These are phyloP conservation scores for Raffaelea deltoideospora DNA, from an alignment of 2,329 filamentous ascomycete species.

Conservation along the genomic window DNA sequence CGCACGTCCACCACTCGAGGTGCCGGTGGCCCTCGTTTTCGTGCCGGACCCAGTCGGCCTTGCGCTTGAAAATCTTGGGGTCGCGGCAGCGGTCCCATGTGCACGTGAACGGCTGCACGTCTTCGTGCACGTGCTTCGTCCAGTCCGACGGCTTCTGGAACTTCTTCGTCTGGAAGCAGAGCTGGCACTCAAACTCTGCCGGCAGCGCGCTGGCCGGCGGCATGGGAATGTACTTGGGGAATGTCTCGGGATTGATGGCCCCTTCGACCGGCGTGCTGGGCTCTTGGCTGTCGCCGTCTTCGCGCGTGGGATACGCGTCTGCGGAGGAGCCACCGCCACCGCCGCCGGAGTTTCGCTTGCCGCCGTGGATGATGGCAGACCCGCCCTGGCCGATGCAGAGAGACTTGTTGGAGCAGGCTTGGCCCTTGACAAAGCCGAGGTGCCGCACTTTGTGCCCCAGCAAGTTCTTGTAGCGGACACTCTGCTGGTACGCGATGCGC, in stretches of 20 bases:
- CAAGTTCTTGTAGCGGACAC: constrained; percentile 63
- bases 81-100: constrained; percentile 74
- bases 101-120: constrained; percentile 85
- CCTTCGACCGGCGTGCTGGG: constrained; percentile 45
- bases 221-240: constrained; percentile 66
- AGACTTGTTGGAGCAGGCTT: constrained; percentile 42
- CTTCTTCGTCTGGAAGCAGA: constrained; percentile 75
- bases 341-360: constrained; percentile 42
- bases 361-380: constrained; percentile 44
- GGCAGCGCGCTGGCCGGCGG: constrained; percentile 65
- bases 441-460: constrained; percentile 59
- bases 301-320: constrained; percentile 40
- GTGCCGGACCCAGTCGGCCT: constrained; percentile 90
- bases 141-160: constrained; percentile 88
- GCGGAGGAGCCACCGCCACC: constrained; percentile 38
- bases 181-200: constrained; percentile 75
- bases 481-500: constrained; percentile 68
- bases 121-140: constrained; percentile 93
- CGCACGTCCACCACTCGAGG: constrained; percentile 81
- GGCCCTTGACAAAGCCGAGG: constrained; percentile 35
- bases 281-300: no score
- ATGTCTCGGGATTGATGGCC: constrained; percentile 54
- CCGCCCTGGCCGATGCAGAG: constrained; percentile 56
- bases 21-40: constrained; percentile 86
- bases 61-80: constrained; percentile 84